Percentiles rank a stretch among this genome's conserved stretches.
phyloP scores from a whole-genome alignment of 2,329 filamentous ascomycete genomes.

The Epichloe sylvatica region DNA sequence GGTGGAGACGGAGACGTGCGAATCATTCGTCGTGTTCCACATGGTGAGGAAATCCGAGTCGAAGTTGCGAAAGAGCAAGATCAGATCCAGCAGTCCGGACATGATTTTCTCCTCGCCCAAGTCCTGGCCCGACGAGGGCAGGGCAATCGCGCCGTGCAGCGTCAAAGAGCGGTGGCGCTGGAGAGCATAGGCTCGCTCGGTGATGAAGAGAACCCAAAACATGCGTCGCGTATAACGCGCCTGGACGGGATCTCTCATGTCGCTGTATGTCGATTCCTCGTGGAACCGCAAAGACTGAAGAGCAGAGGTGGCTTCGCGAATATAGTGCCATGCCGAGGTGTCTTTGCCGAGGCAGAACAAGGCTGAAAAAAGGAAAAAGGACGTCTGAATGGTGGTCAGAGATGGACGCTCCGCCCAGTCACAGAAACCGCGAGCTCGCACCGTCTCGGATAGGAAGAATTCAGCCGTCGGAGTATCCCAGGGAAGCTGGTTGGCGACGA shows the following conservation, averaged over 20 bases:
- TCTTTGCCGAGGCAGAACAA: constrained; percentile 19
- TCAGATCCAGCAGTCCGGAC: constrained; percentile 18
- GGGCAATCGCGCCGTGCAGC: constrained; percentile 11
- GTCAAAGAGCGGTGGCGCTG: constrained; percentile 18
- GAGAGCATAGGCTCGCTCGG: constrained; percentile 18
- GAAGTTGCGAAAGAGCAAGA: constrained; percentile 14
- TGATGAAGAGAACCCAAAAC: constrained; percentile 20
- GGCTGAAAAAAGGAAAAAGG: constrained; percentile 19
- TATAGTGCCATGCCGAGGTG: constrained; percentile 20
- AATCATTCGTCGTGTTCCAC: constrained; percentile 13
- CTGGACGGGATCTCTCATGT: neutral
- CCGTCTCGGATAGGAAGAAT: constrained; percentile 15
- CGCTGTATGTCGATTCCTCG: constrained; percentile 15
- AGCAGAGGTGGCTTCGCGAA: constrained; percentile 17
- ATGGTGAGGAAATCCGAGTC: constrained; percentile 14
- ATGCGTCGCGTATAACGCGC: constrained; percentile 13
- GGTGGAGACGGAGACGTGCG: constrained; percentile 1
- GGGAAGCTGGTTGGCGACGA: neutral
- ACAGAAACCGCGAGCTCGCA: constrained; percentile 13
- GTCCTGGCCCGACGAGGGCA: constrained; percentile 10
- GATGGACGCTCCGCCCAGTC: constrained; percentile 15
- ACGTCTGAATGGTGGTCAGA: constrained; percentile 16
- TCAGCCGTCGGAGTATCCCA: constrained; percentile 7
- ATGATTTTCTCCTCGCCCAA: constrained; percentile 15
- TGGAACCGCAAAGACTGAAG: constrained; percentile 16